phyloP scores from a whole-genome alignment of 2,329 filamentous ascomycete species.

The Phyllosticta paracitricarpa region DNA sequence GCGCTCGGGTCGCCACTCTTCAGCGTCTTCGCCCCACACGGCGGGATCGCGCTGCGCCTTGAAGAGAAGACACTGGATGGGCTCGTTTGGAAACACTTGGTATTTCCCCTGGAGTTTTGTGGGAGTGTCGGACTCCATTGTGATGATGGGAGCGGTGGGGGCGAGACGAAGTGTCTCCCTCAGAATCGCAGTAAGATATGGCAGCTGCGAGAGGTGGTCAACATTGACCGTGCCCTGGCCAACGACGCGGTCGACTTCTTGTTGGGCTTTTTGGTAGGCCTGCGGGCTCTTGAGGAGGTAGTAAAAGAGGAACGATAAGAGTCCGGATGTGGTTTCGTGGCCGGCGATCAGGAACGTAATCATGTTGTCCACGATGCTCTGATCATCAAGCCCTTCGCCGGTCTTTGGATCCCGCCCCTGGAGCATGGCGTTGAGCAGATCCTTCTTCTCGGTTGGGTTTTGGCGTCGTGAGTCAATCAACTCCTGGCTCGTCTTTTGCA shows the following conservation, averaged over 20 bases:
- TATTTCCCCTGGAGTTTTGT: conserved; percentile 29
- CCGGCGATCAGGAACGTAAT: conserved; percentile 54
- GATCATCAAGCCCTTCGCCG: conserved; percentile 46
- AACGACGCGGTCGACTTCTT: conserved; percentile 45
- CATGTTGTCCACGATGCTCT: conserved; percentile 57
- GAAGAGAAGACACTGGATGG: conserved; percentile 22
- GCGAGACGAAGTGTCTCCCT: conserved; percentile 47
- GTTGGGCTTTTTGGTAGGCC: conserved; percentile 39
- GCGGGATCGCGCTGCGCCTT: conserved; percentile 32
- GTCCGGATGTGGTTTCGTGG: conserved; percentile 32
- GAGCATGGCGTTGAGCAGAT: conserved; percentile 52
- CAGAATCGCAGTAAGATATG: conserved; percentile 45
- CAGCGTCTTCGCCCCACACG: conserved; percentile 36
- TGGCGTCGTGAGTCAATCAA: conserved; percentile 47
- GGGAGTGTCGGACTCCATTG: conserved; percentile 23
- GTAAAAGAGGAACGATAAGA: conserved; percentile 37
- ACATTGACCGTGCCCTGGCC: conserved; percentile 36
- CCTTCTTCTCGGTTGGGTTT: conserved; percentile 46
- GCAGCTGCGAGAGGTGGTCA: conserved; percentile 42
- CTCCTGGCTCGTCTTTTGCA: conserved; percentile 47
- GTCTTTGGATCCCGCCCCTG: conserved; percentile 52
- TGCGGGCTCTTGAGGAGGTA: conserved; percentile 44
- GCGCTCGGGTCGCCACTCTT: conserved; percentile 37
- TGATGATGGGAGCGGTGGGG: conserved; percentile 44
- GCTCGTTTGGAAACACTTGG: conserved; percentile 23